A percentile compares a stretch with the other conserved stretches of the same genome.
phyloP scores from a whole-genome alignment of 106 monocot species.

The Dioscorea zingiberensis region DNA sequence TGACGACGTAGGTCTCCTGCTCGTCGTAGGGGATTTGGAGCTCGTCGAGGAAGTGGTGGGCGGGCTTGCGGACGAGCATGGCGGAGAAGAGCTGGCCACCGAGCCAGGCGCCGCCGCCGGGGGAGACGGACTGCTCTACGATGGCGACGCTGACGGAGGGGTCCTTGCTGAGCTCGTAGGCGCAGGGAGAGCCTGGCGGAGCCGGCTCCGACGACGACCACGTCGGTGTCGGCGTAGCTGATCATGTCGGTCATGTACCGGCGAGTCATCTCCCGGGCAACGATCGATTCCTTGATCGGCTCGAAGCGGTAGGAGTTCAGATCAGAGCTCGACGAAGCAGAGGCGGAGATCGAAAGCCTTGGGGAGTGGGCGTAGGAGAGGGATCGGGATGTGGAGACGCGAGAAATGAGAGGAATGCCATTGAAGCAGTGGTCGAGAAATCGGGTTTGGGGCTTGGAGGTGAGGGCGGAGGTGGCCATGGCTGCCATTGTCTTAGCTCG shows the following conservation, averaged over 20 bases:
- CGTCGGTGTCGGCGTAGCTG: slow-evolving; percentile 94
- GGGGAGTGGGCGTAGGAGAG: background rate
- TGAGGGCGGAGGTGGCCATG: slow-evolving; percentile 5
- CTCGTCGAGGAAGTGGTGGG: slow-evolving; percentile 86
- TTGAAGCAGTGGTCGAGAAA: slow-evolving; percentile 7
- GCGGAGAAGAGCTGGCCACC: slow-evolving; percentile 98
- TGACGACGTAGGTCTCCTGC: slow-evolving; percentile 72
- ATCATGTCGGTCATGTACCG: slow-evolving; percentile 99
- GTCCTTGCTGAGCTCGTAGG: slow-evolving; percentile 89
- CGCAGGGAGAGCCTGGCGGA: slow-evolving; percentile 80
- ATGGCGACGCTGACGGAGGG: slow-evolving; percentile 67
- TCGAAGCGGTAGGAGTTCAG: slow-evolving; percentile 50
- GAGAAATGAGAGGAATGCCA: background rate
- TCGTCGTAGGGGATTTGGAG: slow-evolving; percentile 74
- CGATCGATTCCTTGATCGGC: slow-evolving; percentile 91
- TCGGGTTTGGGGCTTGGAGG: background rate
- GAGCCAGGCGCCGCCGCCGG: slow-evolving; percentile 97
- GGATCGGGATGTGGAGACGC: background rate
- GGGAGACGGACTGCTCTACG: slow-evolving; percentile 92
- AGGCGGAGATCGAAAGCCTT: background rate
- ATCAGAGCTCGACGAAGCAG: too few relatives aligned
- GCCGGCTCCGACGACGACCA: slow-evolving; percentile 81
- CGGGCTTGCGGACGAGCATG: slow-evolving; percentile 98
- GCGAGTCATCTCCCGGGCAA: slow-evolving; percentile 94
- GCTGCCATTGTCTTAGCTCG: background rate